Percentiles rank a stretch among this genome's conserved stretches.
Conservation (phyloP, 148 eudicot genomes). For the Cornus kousa region DNA sequence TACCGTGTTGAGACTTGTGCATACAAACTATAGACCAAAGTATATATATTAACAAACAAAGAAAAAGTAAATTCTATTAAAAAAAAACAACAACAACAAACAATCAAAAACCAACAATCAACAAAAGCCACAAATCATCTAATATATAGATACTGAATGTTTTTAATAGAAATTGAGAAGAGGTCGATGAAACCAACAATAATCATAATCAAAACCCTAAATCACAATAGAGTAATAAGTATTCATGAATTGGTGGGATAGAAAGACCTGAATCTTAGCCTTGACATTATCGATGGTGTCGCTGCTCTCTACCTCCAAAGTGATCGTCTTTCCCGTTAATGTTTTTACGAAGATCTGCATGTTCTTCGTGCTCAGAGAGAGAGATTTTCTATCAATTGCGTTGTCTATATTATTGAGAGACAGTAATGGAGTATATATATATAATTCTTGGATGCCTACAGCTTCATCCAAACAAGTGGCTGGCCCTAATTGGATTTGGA, state of each 20-base stretch:
- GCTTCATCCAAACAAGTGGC: too few relatives aligned
- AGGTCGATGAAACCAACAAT: neutral
- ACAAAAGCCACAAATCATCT: neutral
- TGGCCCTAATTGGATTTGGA: too few relatives aligned
- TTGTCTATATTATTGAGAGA: too few relatives aligned
- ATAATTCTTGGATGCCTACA: too few relatives aligned
- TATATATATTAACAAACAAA: neutral
- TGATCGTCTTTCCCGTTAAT: conserved; percentile 18
- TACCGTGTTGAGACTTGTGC: too few relatives aligned
- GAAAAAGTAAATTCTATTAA: neutral
- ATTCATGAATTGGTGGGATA: neutral
- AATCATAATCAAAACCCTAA: neutral
- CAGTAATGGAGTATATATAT: too few relatives aligned
- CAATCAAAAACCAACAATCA: neutral
- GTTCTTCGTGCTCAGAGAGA: neutral
- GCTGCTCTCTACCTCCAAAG: conserved; percentile 20
- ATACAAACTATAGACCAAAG: too few relatives aligned
- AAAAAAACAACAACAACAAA: neutral
- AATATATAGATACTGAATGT: too few relatives aligned
- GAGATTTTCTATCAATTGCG: too few relatives aligned
- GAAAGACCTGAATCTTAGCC: conserved; percentile 19
- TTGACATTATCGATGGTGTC: conserved; percentile 21
- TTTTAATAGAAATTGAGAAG: neutral
- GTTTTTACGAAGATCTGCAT: conserved; percentile 24
- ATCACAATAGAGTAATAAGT: neutral